A percentile compares a stretch with the other conserved stretches of the same genome.
Evolutionary conservation across 2,329 filamentous ascomycete genomes (phyloP).

Genomic region (Alternaria conjuncta): DNA sequence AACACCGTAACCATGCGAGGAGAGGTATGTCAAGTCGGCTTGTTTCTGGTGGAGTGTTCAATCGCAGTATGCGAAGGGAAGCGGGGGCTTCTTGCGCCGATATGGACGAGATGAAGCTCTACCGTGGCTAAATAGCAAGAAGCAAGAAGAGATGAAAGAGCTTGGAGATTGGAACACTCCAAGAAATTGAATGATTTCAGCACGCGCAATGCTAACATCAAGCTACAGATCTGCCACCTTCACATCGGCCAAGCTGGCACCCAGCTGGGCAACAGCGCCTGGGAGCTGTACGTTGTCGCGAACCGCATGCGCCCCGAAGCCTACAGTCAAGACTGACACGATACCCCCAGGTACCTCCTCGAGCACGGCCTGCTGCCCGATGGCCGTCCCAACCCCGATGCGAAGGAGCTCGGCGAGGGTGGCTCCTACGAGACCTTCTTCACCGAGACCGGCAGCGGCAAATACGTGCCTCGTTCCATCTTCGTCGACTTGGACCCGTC

Average conservation of each 20-base stretch:
- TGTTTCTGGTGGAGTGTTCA: neutral
- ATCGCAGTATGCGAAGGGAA: neutral
- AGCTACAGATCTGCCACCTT: constrained; percentile 66
- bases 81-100: constrained; percentile 13
- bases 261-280: constrained; percentile 77
- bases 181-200: neutral
- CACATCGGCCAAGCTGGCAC: constrained; percentile 75
- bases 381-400: constrained; percentile 68
- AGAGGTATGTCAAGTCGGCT: constrained; percentile 43
- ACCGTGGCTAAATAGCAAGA: neutral
- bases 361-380: constrained; percentile 73
- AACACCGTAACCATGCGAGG: constrained; percentile 48
- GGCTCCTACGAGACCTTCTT: constrained; percentile 77
- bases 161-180: neutral
- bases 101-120: constrained; percentile 6
- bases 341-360: constrained; percentile 67
- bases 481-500: constrained; percentile 77
- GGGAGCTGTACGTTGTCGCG: constrained; percentile 69
- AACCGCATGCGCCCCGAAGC: constrained; percentile 14
- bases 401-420: constrained; percentile 64
- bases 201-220: constrained; percentile 18
- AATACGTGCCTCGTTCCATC: constrained; percentile 75
- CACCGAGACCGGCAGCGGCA: constrained; percentile 73
- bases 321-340: constrained; percentile 21
- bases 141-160: neutral